These are phyloP conservation scores for Brasilioporus rufonigricans DNA, from an alignment of 768 basidiomycete genomes.

Conservation along the genomic window DNA sequence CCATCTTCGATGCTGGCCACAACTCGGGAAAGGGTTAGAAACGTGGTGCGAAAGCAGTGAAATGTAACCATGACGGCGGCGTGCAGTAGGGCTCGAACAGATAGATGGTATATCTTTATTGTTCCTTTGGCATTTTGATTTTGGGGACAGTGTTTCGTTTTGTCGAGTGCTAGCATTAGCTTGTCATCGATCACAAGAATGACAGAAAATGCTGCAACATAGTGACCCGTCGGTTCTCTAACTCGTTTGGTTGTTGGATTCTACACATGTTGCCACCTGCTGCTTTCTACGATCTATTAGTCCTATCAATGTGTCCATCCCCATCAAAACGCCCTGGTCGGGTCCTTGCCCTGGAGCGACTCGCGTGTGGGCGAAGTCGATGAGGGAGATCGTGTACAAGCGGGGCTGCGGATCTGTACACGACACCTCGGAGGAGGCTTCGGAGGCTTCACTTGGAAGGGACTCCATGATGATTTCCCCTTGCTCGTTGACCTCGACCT, in stretches of 20 bases:
- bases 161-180: neutral
- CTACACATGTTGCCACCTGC: constrained; percentile 32
- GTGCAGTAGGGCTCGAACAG: neutral
- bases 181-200: neutral
- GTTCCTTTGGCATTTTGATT: neutral
- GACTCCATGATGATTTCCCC: constrained; percentile 23
- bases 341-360: constrained; percentile 67
- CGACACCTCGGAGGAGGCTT: constrained; percentile 41
- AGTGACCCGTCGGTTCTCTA: neutral
- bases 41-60: neutral
- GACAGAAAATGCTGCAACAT: neutral
- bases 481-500: constrained; percentile 33
- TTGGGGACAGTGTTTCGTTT: neutral
- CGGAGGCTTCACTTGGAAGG: constrained; percentile 1
- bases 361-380: constrained; percentile 93
- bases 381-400: constrained; percentile 66
- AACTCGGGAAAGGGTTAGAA: constrained; percentile 16
- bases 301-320: constrained; percentile 61
- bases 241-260: neutral
- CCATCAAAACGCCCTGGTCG: constrained; percentile 74
- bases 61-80: neutral
- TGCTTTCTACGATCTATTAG: constrained; percentile 59
- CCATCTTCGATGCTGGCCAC: constrained; percentile 29
- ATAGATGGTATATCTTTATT: constrained; percentile 38
- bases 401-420: constrained; percentile 7